Percentiles rank a stretch among this genome's conserved stretches.
phyloP scores from a whole-genome alignment of 2,329 filamentous ascomycete species.

The Beauveria medogensis region DNA sequence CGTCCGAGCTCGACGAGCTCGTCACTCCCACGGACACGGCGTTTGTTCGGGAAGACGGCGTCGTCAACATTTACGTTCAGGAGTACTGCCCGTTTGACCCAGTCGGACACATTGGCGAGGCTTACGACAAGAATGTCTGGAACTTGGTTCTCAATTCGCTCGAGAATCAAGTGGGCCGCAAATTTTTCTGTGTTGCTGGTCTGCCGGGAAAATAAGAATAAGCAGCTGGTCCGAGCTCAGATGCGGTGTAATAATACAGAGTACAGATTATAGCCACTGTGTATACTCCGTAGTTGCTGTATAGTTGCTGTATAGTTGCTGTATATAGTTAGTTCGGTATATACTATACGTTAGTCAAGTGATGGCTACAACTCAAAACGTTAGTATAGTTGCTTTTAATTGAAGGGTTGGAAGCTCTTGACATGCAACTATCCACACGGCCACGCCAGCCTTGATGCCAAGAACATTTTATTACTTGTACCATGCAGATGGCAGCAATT shows the following conservation, averaged over 20 bases:
- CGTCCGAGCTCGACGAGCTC: constrained; percentile 13
- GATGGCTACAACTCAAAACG: background rate
- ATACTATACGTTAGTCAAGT: too few relatives aligned
- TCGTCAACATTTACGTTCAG: constrained; percentile 15
- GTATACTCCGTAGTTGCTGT: too few relatives aligned
- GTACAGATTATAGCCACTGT: too few relatives aligned
- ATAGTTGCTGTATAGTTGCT: too few relatives aligned
- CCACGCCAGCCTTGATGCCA: background rate
- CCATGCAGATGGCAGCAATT: background rate
- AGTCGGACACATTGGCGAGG: constrained; percentile 15
- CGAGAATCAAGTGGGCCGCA: constrained; percentile 9
- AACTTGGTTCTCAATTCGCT: constrained; percentile 14
- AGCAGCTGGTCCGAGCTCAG: background rate
- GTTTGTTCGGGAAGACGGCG: constrained; percentile 12
- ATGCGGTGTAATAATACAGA: background rate
- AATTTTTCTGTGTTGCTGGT: constrained; percentile 9
- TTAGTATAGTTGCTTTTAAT: background rate
- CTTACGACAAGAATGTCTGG: constrained; percentile 14
- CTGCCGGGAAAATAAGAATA: constrained; percentile 1
- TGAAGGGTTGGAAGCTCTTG: background rate
- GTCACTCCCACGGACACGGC: constrained; percentile 11
- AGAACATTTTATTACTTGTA: background rate
- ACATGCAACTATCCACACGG: background rate
- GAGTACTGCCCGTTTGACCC: constrained; percentile 14
- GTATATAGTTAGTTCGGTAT: too few relatives aligned